A percentile compares a stretch with the other conserved stretches of the same genome.
Conservation (phyloP, 352 stramenopile genomes). For the Globisporangium cystogenes region DNA sequence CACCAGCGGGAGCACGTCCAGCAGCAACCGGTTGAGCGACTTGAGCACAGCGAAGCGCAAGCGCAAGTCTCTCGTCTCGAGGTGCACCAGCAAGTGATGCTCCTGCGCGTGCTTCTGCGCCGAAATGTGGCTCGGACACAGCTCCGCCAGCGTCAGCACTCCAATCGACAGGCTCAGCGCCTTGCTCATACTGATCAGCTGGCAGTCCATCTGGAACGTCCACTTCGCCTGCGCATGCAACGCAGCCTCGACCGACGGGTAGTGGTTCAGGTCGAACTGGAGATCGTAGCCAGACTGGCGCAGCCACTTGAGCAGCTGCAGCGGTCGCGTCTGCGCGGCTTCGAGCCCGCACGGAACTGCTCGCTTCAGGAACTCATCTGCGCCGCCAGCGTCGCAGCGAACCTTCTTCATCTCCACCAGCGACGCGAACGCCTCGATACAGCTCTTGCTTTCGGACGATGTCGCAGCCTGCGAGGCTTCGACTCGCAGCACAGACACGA, state of each 20-base stretch:
- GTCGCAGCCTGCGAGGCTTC: slow-evolving; percentile 19
- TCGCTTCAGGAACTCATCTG: slow-evolving; percentile 5
- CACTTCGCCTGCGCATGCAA: slow-evolving; percentile 50
- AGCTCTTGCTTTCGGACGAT: slow-evolving; percentile 24
- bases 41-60: slow-evolving; percentile 56
- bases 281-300: slow-evolving; percentile 52
- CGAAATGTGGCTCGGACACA: slow-evolving; percentile 61
- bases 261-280: slow-evolving; percentile 46
- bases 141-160: slow-evolving; percentile 49
- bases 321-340: slow-evolving; percentile 16
- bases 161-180: slow-evolving; percentile 42
- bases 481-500: slow-evolving; percentile 14
- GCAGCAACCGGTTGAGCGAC: slow-evolving; percentile 47
- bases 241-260: slow-evolving; percentile 30
- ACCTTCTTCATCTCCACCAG: slow-evolving; percentile 17
- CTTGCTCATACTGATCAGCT: slow-evolving; percentile 45
- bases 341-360: slow-evolving; percentile 7
- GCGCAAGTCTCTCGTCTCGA: slow-evolving; percentile 55
- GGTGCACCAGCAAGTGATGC: slow-evolving; percentile 26
- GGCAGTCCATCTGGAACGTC: slow-evolving; percentile 70
- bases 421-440: slow-evolving; percentile 23
- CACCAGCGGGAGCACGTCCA: slow-evolving; percentile 53
- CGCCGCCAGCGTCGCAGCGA: slow-evolving; percentile 1
- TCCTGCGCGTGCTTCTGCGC: slow-evolving; percentile 19
- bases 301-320: slow-evolving; percentile 41